Conservation (phyloP, 148 eudicot genomes). For the Vaccinium corymbosum region DNA sequence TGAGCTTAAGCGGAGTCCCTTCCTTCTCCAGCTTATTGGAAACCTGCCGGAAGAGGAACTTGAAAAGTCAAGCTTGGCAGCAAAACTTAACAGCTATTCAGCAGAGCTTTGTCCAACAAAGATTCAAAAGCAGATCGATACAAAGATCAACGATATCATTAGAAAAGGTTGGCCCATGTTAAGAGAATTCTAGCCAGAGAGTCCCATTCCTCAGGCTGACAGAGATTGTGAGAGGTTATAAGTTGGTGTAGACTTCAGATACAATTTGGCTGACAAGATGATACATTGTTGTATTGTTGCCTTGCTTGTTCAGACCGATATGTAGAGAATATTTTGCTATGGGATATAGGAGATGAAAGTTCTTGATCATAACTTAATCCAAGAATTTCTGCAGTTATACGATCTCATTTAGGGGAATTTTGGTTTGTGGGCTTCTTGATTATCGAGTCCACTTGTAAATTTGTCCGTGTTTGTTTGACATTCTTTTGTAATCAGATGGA, state of each 20-base stretch:
- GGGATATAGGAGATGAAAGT: conserved; percentile 5
- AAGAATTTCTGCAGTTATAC: neutral
- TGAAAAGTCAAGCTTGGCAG: conserved; percentile 73
- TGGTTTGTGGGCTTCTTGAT: neutral
- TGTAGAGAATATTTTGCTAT: neutral
- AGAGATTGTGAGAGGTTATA: neutral
- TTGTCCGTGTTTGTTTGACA: neutral
- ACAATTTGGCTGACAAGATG: conserved; percentile 9
- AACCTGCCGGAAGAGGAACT: conserved; percentile 91
- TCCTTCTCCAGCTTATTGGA: conserved; percentile 93
- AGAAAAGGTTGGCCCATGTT: conserved; percentile 93
- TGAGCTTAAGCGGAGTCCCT: conserved; percentile 78
- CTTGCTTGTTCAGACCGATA: neutral
- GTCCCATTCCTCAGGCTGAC: neutral
- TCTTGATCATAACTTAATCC: neutral
- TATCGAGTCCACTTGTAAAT: neutral
- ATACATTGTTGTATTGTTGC: neutral
- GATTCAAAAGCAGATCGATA: conserved; percentile 65
- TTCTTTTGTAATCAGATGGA: neutral
- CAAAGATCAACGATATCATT: conserved; percentile 68
- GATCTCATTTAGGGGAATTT: neutral
- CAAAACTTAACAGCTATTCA: conserved; percentile 81
- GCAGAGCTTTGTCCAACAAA: conserved; percentile 85
- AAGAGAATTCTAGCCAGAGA: conserved; percentile 46
- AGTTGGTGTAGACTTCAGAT: neutral